These are phyloP conservation scores for Sophora flavescens DNA, from an alignment of 306 rosid genomes.

Conservation along the genomic window DNA sequence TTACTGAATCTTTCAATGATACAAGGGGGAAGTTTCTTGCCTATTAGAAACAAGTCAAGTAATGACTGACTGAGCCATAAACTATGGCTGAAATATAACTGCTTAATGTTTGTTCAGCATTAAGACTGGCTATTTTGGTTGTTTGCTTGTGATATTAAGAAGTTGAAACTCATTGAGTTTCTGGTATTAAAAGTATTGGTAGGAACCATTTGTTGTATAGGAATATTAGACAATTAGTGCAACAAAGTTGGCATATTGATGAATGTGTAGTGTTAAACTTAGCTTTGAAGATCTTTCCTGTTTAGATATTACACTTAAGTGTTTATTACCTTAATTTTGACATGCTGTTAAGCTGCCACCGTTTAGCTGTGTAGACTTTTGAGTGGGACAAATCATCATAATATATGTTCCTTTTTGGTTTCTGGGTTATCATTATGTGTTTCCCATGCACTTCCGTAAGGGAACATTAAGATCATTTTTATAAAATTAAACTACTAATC, in stretches of 20 bases:
- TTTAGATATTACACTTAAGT: background rate
- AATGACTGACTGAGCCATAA: background rate
- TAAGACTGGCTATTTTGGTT: background rate
- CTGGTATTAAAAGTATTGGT: background rate
- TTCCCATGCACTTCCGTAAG: background rate
- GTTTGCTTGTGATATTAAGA: background rate
- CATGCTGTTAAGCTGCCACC: background rate
- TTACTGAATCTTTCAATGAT: background rate
- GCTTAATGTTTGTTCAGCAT: background rate
- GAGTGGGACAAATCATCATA: background rate
- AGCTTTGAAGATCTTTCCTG: conserved; percentile 5
- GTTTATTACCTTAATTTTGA: background rate
- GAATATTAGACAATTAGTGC: background rate
- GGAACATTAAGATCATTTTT: conserved; percentile 24
- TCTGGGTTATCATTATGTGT: background rate
- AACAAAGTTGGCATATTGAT: conserved; percentile 16
- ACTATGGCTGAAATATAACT: conserved; percentile 20
- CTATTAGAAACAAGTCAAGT: background rate
- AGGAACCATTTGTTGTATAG: background rate
- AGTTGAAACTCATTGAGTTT: conserved; percentile 8
- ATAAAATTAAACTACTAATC: background rate
- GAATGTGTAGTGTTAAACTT: background rate
- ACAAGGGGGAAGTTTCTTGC: background rate
- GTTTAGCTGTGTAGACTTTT: conserved; percentile 23
- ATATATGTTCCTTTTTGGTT: background rate